Evolutionary conservation across 2,329 filamentous ascomycete genomes (phyloP).

Genomic region (Plectosphaerella cucumerina): DNA sequence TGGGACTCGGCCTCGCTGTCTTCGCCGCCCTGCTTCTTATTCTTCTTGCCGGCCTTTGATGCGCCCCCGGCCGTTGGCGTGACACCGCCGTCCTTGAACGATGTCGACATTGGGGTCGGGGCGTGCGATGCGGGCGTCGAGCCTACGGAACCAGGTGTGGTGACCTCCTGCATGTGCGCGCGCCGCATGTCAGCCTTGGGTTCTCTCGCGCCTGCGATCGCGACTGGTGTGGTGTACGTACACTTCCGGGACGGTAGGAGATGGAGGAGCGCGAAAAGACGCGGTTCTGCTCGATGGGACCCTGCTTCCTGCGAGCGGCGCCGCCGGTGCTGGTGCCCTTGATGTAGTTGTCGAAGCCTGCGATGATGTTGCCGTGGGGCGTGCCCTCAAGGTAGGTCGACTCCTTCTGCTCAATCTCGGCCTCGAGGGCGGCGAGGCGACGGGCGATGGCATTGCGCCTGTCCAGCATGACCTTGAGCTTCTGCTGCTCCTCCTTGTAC

Average conservation of each 20-base stretch:
- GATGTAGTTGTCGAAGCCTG: constrained; percentile 97
- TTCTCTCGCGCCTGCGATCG: not conserved
- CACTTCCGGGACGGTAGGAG: constrained; percentile 45
- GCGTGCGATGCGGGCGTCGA: constrained; percentile 43
- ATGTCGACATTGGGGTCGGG: constrained; percentile 51
- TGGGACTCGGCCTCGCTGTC: constrained; percentile 59
- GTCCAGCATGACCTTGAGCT: constrained; percentile 43
- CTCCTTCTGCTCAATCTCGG: constrained; percentile 80
- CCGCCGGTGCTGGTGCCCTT: constrained; percentile 71
- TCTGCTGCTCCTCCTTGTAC: constrained; percentile 46
- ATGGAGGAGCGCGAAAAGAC: constrained; percentile 68
- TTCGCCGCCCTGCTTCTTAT: constrained; percentile 46
- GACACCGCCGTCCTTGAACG: constrained; percentile 49
- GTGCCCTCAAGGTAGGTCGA: constrained; percentile 88
- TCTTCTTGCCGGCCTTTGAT: constrained; percentile 42
- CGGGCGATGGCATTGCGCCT: constrained; percentile 27
- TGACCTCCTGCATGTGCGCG: constrained; percentile 31
- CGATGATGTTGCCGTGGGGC: constrained; percentile 88
- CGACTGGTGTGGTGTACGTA: not conserved
- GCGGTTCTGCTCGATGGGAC: constrained; percentile 64
- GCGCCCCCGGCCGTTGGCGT: constrained; percentile 52
- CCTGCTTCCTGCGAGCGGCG: constrained; percentile 60
- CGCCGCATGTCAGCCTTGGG: constrained; percentile 1
- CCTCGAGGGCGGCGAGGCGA: constrained; percentile 52
- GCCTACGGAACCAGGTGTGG: constrained; percentile 36